These are phyloP conservation scores for Dothistroma septosporum DNA, from an alignment of 2,329 filamentous ascomycete genomes.

Conservation along the genomic window DNA sequence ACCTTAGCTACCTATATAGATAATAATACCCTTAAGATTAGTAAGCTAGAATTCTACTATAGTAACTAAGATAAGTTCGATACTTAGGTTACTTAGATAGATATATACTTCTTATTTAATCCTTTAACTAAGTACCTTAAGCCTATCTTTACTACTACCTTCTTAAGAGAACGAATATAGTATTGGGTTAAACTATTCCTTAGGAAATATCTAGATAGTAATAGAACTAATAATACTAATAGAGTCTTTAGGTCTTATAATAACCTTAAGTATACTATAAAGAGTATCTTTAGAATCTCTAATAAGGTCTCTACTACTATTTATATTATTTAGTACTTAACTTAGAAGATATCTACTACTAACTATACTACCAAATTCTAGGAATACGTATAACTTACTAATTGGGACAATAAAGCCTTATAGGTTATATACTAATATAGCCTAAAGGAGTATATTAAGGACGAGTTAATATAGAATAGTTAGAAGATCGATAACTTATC, in stretches of 20 bases:
- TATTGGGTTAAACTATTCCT: too few relatives aligned
- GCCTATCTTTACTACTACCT: neutral
- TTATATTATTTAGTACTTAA: too few relatives aligned
- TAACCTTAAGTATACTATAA: too few relatives aligned
- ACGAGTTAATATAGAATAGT: neutral
- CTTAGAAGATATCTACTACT: too few relatives aligned
- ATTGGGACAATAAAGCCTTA: neutral
- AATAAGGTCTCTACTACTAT: too few relatives aligned
- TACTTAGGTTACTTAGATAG: conserved; percentile 1
- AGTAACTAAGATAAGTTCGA: neutral
- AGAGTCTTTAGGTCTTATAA: too few relatives aligned
- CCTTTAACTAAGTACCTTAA: neutral
- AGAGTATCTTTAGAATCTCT: too few relatives aligned
- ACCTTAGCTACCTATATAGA: too few relatives aligned
- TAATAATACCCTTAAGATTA: too few relatives aligned
- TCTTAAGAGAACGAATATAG: neutral
- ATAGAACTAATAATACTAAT: too few relatives aligned
- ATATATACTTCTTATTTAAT: neutral
- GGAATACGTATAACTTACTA: neutral
- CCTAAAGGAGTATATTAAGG: neutral
- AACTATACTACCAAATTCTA: too few relatives aligned
- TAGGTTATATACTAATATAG: neutral
- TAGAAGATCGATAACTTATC: neutral
- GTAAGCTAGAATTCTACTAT: neutral
- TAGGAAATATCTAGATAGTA: neutral